phyloP scores from a whole-genome alignment of 2,329 filamentous ascomycete genomes.

The Xylariomycetidae sp. region DNA sequence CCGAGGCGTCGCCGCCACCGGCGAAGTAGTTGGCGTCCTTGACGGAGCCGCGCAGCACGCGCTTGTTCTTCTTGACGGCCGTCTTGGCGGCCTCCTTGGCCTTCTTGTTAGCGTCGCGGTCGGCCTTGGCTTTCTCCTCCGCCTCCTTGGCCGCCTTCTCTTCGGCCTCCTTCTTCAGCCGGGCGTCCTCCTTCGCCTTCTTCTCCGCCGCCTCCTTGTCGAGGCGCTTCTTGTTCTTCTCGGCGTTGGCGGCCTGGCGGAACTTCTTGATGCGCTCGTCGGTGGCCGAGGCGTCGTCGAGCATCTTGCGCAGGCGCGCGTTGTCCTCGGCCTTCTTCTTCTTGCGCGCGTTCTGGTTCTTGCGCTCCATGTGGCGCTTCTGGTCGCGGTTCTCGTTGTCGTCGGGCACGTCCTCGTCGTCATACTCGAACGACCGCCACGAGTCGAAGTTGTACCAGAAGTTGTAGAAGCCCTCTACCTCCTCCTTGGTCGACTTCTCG shows the following conservation, averaged over 20 bases:
- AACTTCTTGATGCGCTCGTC: constrained; percentile 98
- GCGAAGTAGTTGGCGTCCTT: constrained; percentile 98
- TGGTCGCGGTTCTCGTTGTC: constrained; percentile 99
- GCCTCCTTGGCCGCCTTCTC: constrained; percentile 76
- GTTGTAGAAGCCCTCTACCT: constrained; percentile 96
- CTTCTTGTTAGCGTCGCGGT: constrained; percentile 85
- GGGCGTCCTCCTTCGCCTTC: constrained; percentile 78
- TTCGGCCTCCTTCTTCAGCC: constrained; percentile 78
- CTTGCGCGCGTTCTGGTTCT: constrained; percentile 95
- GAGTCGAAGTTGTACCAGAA: constrained; percentile 99
- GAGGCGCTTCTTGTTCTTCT: constrained; percentile 91
- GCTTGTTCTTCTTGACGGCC: constrained; percentile 99
- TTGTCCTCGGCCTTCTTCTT: constrained; percentile 99
- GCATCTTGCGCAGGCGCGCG: constrained; percentile 78
- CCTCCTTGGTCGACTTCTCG: constrained; percentile 77
- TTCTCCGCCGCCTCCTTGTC: constrained; percentile 92
- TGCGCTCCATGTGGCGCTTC: constrained; percentile 96
- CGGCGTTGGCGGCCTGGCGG: constrained; percentile 82
- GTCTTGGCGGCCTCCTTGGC: constrained; percentile 98
- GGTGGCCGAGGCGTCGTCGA: constrained; percentile 77
- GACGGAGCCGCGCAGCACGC: constrained; percentile 85
- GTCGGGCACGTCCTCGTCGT: constrained; percentile 97
- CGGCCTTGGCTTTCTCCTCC: constrained; percentile 79
- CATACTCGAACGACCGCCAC: constrained; percentile 96
- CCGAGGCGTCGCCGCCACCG: constrained; percentile 60